Conservation (phyloP, 768 basidiomycete species). For the Fistulinella prunicolor region DNA sequence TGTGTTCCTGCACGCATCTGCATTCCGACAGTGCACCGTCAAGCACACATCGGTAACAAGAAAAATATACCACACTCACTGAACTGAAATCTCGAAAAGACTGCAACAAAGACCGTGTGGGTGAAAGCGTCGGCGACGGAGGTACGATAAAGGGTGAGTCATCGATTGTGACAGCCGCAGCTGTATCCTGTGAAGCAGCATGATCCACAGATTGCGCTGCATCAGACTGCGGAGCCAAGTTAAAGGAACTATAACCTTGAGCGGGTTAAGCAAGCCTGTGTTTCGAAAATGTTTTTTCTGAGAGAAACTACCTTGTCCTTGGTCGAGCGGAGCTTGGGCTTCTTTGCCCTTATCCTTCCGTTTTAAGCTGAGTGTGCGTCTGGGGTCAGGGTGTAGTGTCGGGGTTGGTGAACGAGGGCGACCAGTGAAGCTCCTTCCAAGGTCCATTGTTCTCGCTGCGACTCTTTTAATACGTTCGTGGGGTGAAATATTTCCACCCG, state of each 20-base stretch:
- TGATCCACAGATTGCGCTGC: slow-evolving; percentile 6
- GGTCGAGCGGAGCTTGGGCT: slow-evolving; percentile 19
- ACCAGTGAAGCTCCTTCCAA: slow-evolving; percentile 56
- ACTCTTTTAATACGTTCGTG: slow-evolving; percentile 53
- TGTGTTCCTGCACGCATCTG: slow-evolving; percentile 89
- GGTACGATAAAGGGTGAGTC: slow-evolving; percentile 73
- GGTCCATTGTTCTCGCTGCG: slow-evolving; percentile 58
- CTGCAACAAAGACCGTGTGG: slow-evolving; percentile 44
- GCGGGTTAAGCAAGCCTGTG: slow-evolving; percentile 8
- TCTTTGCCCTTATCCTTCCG: slow-evolving; percentile 51
- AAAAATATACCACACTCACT: slow-evolving; percentile 40
- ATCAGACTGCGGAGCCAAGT: slow-evolving; percentile 24
- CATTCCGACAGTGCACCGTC: slow-evolving; percentile 6
- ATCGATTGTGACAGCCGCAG: slow-evolving; percentile 31
- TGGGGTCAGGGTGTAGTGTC: slow-evolving; percentile 37
- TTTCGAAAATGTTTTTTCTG: slow-evolving; percentile 18
- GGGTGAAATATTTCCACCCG: slow-evolving; percentile 27
- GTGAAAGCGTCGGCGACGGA: slow-evolving; percentile 55
- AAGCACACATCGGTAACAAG: not conserved
- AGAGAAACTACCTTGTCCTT: slow-evolving; percentile 31
- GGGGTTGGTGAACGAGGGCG: slow-evolving; percentile 33
- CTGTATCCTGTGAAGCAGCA: slow-evolving; percentile 3
- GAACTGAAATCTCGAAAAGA: slow-evolving; percentile 70
- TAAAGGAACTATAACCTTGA: slow-evolving; percentile 12
- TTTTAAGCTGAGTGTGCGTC: slow-evolving; percentile 55